Conservation (phyloP, 225 moss, liverwort and hornwort genomes). For the Thuidium tamariscinum region DNA sequence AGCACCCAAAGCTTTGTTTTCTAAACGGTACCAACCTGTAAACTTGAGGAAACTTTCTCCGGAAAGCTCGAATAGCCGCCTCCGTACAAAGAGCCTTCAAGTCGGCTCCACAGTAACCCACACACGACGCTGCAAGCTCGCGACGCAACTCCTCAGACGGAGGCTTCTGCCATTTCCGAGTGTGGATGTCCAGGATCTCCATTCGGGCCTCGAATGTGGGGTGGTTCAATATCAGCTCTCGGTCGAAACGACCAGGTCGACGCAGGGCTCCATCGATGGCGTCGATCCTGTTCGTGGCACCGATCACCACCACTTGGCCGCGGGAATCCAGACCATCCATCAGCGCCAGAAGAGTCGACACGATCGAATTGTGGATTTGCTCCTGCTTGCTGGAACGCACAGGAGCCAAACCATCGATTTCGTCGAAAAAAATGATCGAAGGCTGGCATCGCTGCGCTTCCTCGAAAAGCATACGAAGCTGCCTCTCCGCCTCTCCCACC, state of each 20-base stretch:
- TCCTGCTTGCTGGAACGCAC: neutral
- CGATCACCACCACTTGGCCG: neutral
- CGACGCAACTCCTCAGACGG: neutral
- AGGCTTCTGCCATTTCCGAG: neutral
- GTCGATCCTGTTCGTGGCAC: neutral
- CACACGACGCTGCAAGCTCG: neutral
- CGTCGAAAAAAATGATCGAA: neutral
- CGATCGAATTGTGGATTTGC: neutral
- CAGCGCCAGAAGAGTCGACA: neutral
- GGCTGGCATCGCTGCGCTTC: neutral
- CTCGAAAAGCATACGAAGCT: neutral
- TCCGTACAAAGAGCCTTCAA: neutral
- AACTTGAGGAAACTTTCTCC: neutral
- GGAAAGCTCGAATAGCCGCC: neutral
- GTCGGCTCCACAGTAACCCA: neutral
- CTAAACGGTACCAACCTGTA: neutral
- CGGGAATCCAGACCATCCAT: neutral
- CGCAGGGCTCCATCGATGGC: neutral
- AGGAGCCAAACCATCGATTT: neutral
- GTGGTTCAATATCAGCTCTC: neutral
- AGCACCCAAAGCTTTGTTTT: neutral
- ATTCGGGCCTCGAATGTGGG: neutral
- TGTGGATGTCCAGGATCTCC: neutral
- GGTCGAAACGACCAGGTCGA: neutral
- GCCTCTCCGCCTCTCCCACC: neutral